Base-by-base conservation (phyloP, 257 asterid genomes). In the Capsicum rhomboideum region DNA sequence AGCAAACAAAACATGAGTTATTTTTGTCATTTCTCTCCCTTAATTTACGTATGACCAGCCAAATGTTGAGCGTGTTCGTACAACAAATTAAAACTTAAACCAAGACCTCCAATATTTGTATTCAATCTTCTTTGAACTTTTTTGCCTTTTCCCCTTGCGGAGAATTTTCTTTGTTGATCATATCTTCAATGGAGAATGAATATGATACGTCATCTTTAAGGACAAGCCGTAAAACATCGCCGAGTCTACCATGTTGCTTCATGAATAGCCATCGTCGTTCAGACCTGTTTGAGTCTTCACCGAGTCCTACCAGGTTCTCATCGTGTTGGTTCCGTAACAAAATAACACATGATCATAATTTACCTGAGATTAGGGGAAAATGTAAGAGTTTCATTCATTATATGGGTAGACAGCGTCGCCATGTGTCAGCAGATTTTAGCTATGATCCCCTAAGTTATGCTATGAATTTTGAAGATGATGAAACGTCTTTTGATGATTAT, bases 381-480 rank as follows among this genome's bases (percentile, higher is more conserved):
- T 80, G 53, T 84, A 86, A 64, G 74, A 55, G 31, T 56, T 75
- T 86, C 42, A 84, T 83, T 2, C 42, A 84, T 10, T 53, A 83
- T 8, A 80, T 56, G 67, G 80, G 86, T 49, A 82, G 84, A 34
- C 87, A 87, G 34, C 88, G 86, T 44, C 91, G 88, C 31, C 77
- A 85, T 49, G 71, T 84, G 3, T 86, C 87, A 0, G 88, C 90
- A 2, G 91, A 89, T 74, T 86, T 89, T 77, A 89, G 88, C 85
- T 89, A 89, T 44, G 90, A 89, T 53, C 88, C 91, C 26, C 86
- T 74, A 16, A 86, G 91, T 77, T 89, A 89, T 63, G 66, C 91
- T 50, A 89, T 86, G 58, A 89, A 89, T 46, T 89, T 89, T 69
- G 87, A 86, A 9, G 91, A 86, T 9, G 44, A 64, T 4, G 82